Percentiles rank a stretch among this genome's conserved stretches.
Evolutionary conservation across 2,329 filamentous ascomycete species (phyloP).

Genomic region (Acrodontium crateriforme): DNA sequence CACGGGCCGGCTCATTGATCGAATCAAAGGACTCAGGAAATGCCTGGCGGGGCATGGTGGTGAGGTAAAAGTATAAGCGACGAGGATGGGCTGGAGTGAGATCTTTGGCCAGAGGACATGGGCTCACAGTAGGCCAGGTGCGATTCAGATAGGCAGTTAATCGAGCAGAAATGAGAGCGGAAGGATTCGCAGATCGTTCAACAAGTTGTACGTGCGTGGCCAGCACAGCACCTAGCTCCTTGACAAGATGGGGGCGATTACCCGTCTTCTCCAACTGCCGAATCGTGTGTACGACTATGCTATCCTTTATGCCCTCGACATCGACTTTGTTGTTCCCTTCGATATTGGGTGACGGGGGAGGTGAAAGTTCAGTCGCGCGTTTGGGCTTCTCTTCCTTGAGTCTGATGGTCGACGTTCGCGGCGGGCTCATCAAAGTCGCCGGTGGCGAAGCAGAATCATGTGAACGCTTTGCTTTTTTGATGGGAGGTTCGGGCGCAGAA

Average conservation of each 20-base stretch:
- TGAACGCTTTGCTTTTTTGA: constrained; percentile 59
- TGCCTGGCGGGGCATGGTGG: constrained; percentile 70
- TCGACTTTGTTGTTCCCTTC: constrained; percentile 47
- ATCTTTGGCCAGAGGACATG: constrained; percentile 85
- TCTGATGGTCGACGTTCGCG: constrained; percentile 28
- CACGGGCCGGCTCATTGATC: constrained; percentile 33
- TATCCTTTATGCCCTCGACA: constrained; percentile 76
- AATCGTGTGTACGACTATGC: constrained; percentile 86
- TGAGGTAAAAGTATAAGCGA: constrained; percentile 92
- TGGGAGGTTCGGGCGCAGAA: constrained; percentile 38
- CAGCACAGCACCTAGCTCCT: constrained; percentile 75
- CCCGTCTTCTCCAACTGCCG: constrained; percentile 76
- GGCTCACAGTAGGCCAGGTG: constrained; percentile 58
- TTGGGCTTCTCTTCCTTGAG: constrained; percentile 36
- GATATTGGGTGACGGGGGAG: constrained; percentile 58
- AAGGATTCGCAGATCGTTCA: constrained; percentile 89
- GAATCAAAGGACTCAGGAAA: constrained; percentile 47
- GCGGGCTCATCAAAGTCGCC: constrained; percentile 28
- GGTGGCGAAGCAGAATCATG: constrained; percentile 38
- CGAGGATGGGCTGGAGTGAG: constrained; percentile 84
- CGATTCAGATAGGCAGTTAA: constrained; percentile 83
- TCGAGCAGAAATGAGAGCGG: constrained; percentile 87
- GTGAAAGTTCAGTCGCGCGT: constrained; percentile 54
- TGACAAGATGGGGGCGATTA: constrained; percentile 87
- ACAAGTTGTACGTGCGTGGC: constrained; percentile 66